Evolutionary conservation across 2,329 filamentous ascomycete species (phyloP), one percentile per base, ranked within the genome.

Genomic region (Lasiodiplodia citricola): DNA sequence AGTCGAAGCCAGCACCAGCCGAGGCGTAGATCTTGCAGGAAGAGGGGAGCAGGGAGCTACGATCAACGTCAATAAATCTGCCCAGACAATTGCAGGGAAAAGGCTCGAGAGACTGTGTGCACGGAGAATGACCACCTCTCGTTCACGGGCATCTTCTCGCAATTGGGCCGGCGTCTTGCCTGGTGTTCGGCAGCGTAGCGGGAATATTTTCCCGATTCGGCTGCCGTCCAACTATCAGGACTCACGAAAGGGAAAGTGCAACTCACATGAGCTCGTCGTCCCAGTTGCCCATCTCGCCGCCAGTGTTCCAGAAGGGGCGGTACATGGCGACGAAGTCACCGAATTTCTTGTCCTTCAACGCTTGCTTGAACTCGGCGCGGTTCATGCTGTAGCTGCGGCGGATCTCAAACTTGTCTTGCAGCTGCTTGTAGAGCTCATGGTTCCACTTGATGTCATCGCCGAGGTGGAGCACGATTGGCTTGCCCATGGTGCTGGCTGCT

Each of bases 221-320:
- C 47, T 21, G 56, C 7, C 18, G 31, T 64, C 14, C 51, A 66
- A 4, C 35, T 35, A 14, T 35, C 3, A 56, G 28, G 21, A 55
- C 50, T 10, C n/a, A n/a, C 16, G 13, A 23, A n/a, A 35, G 6
- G 16, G 47, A 23, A 35, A 51, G 50, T n/a, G 41, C 47, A n/a
- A 57, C 67, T 25, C 41, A 68, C 67, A 90, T 86, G 23, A 90
- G 73, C 70, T 90, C 88, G 13, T 76, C 73, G 72, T 91, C 86
- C 87, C 87, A 90, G 25, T 84, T 84, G 0, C 87, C 87, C 87
- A 90, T 90, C 72, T 90, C 88, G 4, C 87, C 87, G 1, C 88
- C 88, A 0, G 87, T 68, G 67, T 68, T 72, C 87, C 87, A 90
- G 75, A 88, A 89, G 0, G 88, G 88, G 2, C 87, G 81, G 71